These are phyloP conservation scores for Fonsecaea pedrosoi DNA, from an alignment of 2,329 filamentous ascomycete genomes.

Conservation along the genomic window DNA sequence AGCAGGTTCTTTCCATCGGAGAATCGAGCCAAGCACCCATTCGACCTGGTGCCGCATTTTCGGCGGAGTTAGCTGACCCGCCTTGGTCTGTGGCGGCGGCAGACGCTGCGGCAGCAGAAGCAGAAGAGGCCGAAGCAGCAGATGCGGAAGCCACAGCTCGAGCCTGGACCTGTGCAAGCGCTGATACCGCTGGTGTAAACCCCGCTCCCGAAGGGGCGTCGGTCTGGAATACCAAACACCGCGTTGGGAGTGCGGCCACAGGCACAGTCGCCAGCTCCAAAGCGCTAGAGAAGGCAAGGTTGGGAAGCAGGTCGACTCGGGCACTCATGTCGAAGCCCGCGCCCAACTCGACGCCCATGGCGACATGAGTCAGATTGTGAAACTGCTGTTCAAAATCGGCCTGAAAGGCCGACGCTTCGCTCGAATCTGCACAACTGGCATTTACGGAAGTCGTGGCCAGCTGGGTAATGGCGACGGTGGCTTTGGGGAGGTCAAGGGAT, in stretches of 20 bases:
- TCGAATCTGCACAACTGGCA: background rate
- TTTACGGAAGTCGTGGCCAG: slow-evolving; percentile 8
- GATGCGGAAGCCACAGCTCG: background rate
- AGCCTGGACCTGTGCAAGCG: slow-evolving; percentile 1
- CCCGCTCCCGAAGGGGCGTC: background rate
- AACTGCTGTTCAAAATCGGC: slow-evolving; percentile 9
- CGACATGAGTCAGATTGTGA: slow-evolving; percentile 11
- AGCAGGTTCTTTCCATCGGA: background rate
- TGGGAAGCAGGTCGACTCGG: background rate
- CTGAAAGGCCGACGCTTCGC: background rate
- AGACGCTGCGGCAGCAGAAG: background rate
- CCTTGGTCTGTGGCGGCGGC: background rate
- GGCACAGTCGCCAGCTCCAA: background rate
- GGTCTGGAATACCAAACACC: slow-evolving; percentile 10
- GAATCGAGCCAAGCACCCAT: background rate
- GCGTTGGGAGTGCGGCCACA: slow-evolving; percentile 4
- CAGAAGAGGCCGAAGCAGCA: background rate
- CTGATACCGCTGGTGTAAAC: slow-evolving; percentile 3
- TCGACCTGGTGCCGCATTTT: background rate
- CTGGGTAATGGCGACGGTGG: slow-evolving; percentile 5
- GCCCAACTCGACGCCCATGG: background rate
- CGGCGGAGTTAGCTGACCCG: background rate
- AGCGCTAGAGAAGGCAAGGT: background rate
- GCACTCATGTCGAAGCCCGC: slow-evolving; percentile 10
- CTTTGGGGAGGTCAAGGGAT: slow-evolving; percentile 8